Percentiles rank a stretch among this genome's conserved stretches.
These are phyloP conservation scores for Hyphochytrium catenoides DNA, from an alignment of 352 stramenopile genomes.

Conservation along the genomic window DNA sequence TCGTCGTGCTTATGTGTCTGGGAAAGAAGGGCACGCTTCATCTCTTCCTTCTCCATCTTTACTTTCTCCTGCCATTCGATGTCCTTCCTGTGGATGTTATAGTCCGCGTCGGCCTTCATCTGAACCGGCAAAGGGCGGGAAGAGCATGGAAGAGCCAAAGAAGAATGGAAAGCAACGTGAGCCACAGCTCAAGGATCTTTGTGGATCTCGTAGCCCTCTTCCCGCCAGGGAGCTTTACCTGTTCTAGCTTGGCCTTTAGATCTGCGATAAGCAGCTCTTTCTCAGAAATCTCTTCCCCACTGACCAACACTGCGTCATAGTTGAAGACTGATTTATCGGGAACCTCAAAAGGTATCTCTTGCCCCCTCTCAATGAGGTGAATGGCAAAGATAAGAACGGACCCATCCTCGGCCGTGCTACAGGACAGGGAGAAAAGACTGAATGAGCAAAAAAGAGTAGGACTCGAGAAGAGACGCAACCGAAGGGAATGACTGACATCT, in stretches of 20 bases:
- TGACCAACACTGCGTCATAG: slow-evolving; percentile 31
- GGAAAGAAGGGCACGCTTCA: background rate
- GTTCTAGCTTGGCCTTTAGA: too few relatives aligned
- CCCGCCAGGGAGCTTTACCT: too few relatives aligned
- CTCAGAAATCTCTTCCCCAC: slow-evolving; percentile 42
- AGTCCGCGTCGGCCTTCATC: slow-evolving; percentile 51
- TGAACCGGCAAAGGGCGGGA: too few relatives aligned
- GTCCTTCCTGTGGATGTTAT: slow-evolving; percentile 50
- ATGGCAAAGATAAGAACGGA: slow-evolving; percentile 30
- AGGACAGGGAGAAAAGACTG: slow-evolving; percentile 8
- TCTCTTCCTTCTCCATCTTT: slow-evolving; percentile 38
- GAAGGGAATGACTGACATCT: too few relatives aligned
- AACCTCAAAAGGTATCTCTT: slow-evolving; percentile 3
- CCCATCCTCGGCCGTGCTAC: slow-evolving; percentile 25
- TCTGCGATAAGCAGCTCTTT: slow-evolving; percentile 11
- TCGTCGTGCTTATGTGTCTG: slow-evolving; percentile 27
- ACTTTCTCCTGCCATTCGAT: slow-evolving; percentile 61
- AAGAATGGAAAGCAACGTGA: too few relatives aligned
- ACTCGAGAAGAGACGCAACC: too few relatives aligned
- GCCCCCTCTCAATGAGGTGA: slow-evolving; percentile 1
- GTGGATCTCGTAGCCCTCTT: too few relatives aligned
- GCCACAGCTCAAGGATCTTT: too few relatives aligned
- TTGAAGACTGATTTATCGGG: slow-evolving; percentile 10
- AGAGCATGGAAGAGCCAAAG: too few relatives aligned
- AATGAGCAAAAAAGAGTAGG: background rate